phyloP scores from a whole-genome alignment of 108 stramenopile genomes.

The Discostella pseudostelligera region DNA sequence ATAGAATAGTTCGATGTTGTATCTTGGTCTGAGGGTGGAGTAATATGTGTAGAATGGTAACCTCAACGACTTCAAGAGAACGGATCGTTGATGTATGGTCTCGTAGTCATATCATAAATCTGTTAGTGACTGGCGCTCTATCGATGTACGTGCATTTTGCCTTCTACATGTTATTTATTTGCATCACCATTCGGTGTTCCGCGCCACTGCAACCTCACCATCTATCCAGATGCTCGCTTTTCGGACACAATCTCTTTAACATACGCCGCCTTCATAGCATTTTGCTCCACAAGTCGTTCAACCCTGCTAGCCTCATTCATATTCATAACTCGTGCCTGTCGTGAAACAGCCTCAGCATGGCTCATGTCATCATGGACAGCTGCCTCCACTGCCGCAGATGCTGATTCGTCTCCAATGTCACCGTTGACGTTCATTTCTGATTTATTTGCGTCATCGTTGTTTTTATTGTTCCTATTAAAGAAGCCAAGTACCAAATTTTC shows the following conservation, averaged over 20 bases:
- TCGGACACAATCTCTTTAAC: constrained; percentile 27
- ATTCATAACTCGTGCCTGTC: constrained; percentile 28
- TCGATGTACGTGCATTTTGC: too few relatives aligned
- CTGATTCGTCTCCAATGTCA: constrained; percentile 9
- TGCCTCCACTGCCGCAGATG: constrained; percentile 21
- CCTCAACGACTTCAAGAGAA: too few relatives aligned
- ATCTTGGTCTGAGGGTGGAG: too few relatives aligned
- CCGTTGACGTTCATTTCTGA: constrained; percentile 24
- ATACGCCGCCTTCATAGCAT: constrained; percentile 47
- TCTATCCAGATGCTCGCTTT: constrained; percentile 14
- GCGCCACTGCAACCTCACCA: not conserved
- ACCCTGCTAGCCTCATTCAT: constrained; percentile 53
- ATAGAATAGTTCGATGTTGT: too few relatives aligned
- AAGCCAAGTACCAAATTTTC: constrained; percentile 58
- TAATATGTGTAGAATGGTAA: too few relatives aligned
- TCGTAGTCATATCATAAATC: too few relatives aligned
- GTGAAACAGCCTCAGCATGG: constrained; percentile 40
- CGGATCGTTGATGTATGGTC: too few relatives aligned
- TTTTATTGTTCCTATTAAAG: constrained; percentile 51
- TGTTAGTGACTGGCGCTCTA: too few relatives aligned
- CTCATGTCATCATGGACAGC: constrained; percentile 33
- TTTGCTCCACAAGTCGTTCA: constrained; percentile 69
- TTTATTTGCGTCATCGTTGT: constrained; percentile 25
- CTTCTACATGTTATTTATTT: too few relatives aligned
- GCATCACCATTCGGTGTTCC: too few relatives aligned